Conservation (phyloP, 768 basidiomycete species). For the Rhodotorula taiwanensis region DNA sequence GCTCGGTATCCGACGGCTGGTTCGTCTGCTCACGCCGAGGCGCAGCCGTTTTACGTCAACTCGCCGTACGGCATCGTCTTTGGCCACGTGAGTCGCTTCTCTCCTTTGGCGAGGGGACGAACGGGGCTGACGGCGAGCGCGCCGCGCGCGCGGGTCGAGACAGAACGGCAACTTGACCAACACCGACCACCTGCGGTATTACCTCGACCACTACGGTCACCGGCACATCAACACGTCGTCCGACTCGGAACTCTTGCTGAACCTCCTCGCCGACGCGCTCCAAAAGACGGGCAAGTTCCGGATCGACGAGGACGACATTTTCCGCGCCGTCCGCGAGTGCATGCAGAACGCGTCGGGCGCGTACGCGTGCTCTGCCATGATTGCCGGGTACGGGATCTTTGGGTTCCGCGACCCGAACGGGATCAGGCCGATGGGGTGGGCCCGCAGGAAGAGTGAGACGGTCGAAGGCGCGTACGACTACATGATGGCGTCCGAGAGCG, state of each 20-base stretch:
- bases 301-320: conserved; percentile 99
- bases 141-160: too few relatives aligned
- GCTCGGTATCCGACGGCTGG: conserved; percentile 98
- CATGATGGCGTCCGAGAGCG: conserved; percentile 87
- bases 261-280: conserved; percentile 94
- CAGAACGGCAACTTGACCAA: conserved; percentile 99
- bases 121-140: too few relatives aligned
- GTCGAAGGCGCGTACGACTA: conserved; percentile 63
- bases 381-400: conserved; percentile 96
- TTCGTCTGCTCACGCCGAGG: conserved; percentile 91
- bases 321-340: conserved; percentile 81
- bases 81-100: conserved; percentile 66
- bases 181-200: conserved; percentile 73
- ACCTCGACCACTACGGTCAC: conserved; percentile 92
- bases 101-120: too few relatives aligned
- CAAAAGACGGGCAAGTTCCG: conserved; percentile 97
- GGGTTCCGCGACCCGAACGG: conserved; percentile 98
- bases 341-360: conserved; percentile 85
- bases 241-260: conserved; percentile 93
- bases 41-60: conserved; percentile 99
- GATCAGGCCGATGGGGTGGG: conserved; percentile 87
- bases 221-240: conserved; percentile 98
- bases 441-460: conserved; percentile 52
- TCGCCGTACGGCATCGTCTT: conserved; percentile 99
- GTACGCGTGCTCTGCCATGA: conserved; percentile 97